Evolutionary conservation across 805 yeast genomes (phyloP).

Genomic region (Wickerhamomyces strasburgensis): DNA sequence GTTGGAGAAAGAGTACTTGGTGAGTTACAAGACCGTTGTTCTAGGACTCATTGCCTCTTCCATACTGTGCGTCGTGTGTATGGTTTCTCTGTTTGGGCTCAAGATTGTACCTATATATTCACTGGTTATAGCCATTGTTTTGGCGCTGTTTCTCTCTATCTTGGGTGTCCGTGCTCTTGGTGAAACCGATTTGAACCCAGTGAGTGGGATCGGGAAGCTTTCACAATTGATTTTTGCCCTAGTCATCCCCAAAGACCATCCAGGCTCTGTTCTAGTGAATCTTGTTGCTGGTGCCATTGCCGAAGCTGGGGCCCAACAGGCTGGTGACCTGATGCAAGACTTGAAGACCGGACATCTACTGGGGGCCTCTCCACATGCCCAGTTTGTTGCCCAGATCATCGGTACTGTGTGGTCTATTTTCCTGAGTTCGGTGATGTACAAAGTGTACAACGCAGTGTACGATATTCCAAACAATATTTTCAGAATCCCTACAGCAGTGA

Average conservation of each 20-base stretch:
- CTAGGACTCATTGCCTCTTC: conserved; percentile 65
- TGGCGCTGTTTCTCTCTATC: conserved; percentile 77
- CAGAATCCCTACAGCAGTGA: conserved; percentile 90
- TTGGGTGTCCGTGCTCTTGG: conserved; percentile 93
- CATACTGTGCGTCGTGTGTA: conserved; percentile 58
- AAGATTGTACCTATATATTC: conserved; percentile 66
- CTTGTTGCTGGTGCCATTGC: conserved; percentile 95
- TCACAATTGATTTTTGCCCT: conserved; percentile 87
- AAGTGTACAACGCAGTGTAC: conserved; percentile 74
- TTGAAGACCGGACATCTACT: conserved; percentile 87
- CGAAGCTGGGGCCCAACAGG: conserved; percentile 98
- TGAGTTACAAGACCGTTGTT: conserved; percentile 43
- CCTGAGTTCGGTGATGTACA: conserved; percentile 76
- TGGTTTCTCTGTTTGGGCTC: conserved; percentile 63
- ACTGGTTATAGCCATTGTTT: conserved; percentile 56
- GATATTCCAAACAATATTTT: conserved; percentile 78
- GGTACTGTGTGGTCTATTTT: conserved; percentile 85
- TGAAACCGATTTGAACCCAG: conserved; percentile 95
- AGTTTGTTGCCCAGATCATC: conserved; percentile 81
- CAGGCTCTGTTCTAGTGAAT: conserved; percentile 79
- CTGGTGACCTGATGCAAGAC: conserved; percentile 97
- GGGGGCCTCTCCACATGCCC: conserved; percentile 91
- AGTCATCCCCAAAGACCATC: conserved; percentile 66
- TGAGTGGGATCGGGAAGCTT: conserved; percentile 90
- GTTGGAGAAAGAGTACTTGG: conserved; percentile 39